Evolutionary conservation across 2,329 filamentous ascomycete genomes (phyloP).

Genomic region (Lachnellula arida): DNA sequence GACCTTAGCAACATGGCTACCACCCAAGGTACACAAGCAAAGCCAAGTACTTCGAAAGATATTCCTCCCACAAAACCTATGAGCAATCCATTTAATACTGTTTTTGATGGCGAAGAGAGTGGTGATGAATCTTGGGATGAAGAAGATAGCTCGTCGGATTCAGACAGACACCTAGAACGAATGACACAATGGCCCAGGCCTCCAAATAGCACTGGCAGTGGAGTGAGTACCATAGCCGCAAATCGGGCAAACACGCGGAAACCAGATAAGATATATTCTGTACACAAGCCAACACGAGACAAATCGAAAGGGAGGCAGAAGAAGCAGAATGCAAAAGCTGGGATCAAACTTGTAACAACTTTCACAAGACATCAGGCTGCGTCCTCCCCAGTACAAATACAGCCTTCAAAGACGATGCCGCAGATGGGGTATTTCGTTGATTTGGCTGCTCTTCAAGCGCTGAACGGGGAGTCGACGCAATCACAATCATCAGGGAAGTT

Average conservation of each 20-base stretch:
- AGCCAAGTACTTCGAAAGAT: conserved; percentile 6
- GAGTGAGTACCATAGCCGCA: conserved; percentile 8
- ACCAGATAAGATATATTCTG: conserved; percentile 26
- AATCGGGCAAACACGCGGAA: conserved; percentile 17
- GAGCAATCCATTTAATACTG: conserved; percentile 24
- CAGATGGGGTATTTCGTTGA: conserved; percentile 40
- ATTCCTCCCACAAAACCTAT: conserved; percentile 9
- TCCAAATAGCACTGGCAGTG: conserved; percentile 11
- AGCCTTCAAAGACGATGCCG: conserved; percentile 15
- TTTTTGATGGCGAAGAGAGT: conserved; percentile 22
- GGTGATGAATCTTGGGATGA: conserved; percentile 31
- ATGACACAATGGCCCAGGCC: conserved; percentile 23
- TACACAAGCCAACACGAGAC: conserved; percentile 35
- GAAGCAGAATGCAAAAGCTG: conserved; percentile 54
- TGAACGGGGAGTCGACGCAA: conserved; percentile 39
- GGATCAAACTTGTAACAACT: conserved; percentile 66
- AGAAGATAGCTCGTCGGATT: conserved; percentile 15
- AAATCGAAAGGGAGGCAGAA: conserved; percentile 59
- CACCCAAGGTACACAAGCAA: not conserved
- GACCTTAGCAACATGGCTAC: conserved; percentile 18
- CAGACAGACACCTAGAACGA: not conserved
- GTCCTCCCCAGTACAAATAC: conserved; percentile 39
- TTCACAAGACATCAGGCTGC: conserved; percentile 48
- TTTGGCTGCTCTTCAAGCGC: conserved; percentile 52
- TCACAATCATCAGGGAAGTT: conserved; percentile 17